Base-by-base conservation (phyloP, 495 filamentous ascomycete species). In the Tuber indicum region DNA sequence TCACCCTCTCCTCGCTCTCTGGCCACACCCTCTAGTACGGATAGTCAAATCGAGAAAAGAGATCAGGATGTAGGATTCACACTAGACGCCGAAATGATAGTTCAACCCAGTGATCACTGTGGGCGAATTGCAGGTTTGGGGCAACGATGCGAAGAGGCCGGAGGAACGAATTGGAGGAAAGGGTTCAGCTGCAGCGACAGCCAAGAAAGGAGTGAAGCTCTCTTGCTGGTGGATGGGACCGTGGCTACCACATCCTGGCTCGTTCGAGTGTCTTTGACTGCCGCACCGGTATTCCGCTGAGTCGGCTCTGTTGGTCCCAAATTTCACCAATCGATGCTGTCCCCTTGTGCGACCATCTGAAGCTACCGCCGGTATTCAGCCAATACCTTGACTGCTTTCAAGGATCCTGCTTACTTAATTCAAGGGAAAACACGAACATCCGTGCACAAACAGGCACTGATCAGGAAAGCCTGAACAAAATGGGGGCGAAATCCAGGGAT, bases 41-140 rank as follows among this genome's bases (percentile, higher is more conserved):
- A 66, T 66, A 66, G 14, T 32, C 26, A 19, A 66, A 66, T 66
- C 3, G 32, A 66, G 58, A 36, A 36, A 32, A 66, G 58, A 66
- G 58, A 66, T 66, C 58, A 66, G 14, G 58, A 32, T 12, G 58
- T 6, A 66, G 58, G 26, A n/a, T 66, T 36, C 58, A 66, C 58
- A 36, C 26, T 17, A 17, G 58, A 66, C 58, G 6, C 58, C 58
- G 6, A 36, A 36, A 36, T 36, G 58, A 36, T 36, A 6, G 58
- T 66, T 66, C 58, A 19, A 66, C 58, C 58, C 58, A 36, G 58
- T 36, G 58, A 36, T 36, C 58, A 19, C 14, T 66, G 58, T 66
- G 32, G 58, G 26, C 58, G 58, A 66, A 66, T 66, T 66, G 58
- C 58, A 36, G 58, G 58, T 66, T 66, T 36, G 58, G 58, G 58